Conservation (phyloP, 805 yeast species). For the Metschnikowia hibisci region DNA sequence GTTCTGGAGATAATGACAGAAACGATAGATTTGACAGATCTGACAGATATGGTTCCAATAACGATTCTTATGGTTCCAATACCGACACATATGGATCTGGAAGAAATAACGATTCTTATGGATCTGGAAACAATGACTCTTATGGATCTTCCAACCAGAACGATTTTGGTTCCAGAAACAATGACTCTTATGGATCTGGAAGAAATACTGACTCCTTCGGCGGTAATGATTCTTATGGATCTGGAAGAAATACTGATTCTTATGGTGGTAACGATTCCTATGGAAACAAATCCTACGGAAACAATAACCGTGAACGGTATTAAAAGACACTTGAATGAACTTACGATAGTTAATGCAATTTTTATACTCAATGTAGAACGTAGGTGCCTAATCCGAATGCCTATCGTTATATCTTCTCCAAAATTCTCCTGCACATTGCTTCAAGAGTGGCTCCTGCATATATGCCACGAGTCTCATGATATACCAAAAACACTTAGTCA, state of each 20-base stretch:
- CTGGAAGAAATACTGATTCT: constrained; percentile 14
- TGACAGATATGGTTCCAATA: neutral
- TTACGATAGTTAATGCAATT: no score
- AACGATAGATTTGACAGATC: constrained; percentile 19
- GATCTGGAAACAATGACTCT: constrained; percentile 18
- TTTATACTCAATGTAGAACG: no score
- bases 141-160: constrained; percentile 13
- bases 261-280: constrained; percentile 12
- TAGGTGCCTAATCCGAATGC: no score
- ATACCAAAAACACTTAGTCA: neutral
- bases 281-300: constrained; percentile 8
- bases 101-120: constrained; percentile 15
- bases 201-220: no score
- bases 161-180: constrained; percentile 8
- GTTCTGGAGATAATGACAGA: constrained; percentile 12
- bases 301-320: no score
- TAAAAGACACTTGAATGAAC: no score
- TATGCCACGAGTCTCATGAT: no score
- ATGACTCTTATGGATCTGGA: constrained; percentile 21
- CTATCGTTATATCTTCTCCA: no score
- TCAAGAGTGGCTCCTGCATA: no score
- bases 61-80: constrained; percentile 19
- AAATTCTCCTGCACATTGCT: neutral
- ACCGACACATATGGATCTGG: constrained; percentile 20
- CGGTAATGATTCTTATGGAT: constrained; percentile 21